A percentile compares a stretch with the other conserved stretches of the same genome.
Evolutionary conservation across 2,329 filamentous ascomycete genomes (phyloP).

Genomic region (Colletotrichum godetiae): DNA sequence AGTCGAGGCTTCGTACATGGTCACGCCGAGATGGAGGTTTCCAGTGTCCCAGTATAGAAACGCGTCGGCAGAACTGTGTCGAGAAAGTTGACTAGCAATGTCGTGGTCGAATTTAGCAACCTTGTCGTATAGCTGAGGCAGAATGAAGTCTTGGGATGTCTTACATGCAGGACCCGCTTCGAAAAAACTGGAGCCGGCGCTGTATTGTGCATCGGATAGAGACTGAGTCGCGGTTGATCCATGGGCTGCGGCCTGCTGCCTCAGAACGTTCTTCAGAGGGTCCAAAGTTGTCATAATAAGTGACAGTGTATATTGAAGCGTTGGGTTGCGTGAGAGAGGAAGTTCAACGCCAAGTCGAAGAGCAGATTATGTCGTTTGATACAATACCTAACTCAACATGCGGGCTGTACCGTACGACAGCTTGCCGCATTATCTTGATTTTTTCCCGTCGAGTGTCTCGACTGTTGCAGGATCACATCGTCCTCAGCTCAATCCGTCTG

Average conservation of each 20-base stretch:
- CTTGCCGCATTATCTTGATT: too few species aligned
- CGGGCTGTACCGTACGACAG: too few species aligned
- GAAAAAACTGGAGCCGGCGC: conserved; percentile 58
- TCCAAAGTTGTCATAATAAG: conserved; percentile 55
- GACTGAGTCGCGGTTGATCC: conserved; percentile 42
- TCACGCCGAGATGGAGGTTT: conserved; percentile 63
- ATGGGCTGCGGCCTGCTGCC: conserved; percentile 42
- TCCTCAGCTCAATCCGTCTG: too few species aligned
- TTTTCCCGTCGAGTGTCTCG: too few species aligned
- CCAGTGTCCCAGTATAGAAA: conserved; percentile 64
- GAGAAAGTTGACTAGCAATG: conserved; percentile 52
- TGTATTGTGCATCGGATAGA: conserved; percentile 61
- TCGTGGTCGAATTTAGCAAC: conserved; percentile 53
- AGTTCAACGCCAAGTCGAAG: too few species aligned
- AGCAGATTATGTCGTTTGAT: too few species aligned
- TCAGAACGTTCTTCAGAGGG: conserved; percentile 53
- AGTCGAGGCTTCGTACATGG: conserved; percentile 55
- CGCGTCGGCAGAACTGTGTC: conserved; percentile 60
- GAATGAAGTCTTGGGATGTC: conserved; percentile 62
- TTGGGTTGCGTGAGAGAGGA: too few species aligned
- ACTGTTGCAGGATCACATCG: too few species aligned
- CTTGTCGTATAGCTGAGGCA: conserved; percentile 56
- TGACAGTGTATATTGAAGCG: neutral
- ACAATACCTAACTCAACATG: too few species aligned
- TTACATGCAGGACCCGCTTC: conserved; percentile 45